Conservation (phyloP, 2,329 filamentous ascomycete genomes). For the Chalaropsis ovoidea region DNA sequence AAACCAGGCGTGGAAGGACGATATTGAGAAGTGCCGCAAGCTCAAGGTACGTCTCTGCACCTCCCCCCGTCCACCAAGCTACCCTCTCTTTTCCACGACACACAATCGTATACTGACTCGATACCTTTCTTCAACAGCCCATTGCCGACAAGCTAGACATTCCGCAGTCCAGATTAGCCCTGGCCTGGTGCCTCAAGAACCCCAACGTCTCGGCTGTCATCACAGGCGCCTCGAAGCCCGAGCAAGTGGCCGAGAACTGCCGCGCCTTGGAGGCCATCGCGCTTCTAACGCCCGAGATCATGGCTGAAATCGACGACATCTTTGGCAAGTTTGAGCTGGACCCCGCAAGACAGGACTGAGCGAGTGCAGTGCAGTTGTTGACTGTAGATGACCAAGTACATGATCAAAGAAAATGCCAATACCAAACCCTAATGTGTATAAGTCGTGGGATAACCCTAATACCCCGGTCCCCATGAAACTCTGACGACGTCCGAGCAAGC, state of each 20-base stretch:
- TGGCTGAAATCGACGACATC: constrained; percentile 43
- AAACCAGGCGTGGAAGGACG: constrained; percentile 47
- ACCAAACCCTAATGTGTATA: neutral
- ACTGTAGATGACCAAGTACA: too few species aligned
- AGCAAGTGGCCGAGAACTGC: constrained; percentile 45
- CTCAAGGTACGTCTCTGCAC: constrained; percentile 29
- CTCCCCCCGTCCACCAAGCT: neutral
- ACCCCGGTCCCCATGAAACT: neutral
- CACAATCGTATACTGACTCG: neutral
- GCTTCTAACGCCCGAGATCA: constrained; percentile 41
- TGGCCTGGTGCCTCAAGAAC: constrained; percentile 47
- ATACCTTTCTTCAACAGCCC: constrained; percentile 26
- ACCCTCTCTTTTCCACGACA: neutral
- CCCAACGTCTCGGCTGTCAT: constrained; percentile 45
- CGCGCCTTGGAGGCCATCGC: constrained; percentile 39
- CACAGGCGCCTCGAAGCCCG: constrained; percentile 42
- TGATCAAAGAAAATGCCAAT: neutral
- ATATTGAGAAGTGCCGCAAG: constrained; percentile 39
- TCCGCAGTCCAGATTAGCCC: constrained; percentile 41
- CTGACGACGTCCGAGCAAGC: neutral
- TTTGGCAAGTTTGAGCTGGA: constrained; percentile 28
- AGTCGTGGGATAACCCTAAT: constrained; percentile 3
- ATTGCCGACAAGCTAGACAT: constrained; percentile 50
- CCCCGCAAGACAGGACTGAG: constrained; percentile 24
- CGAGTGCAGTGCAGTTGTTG: too few species aligned